These are phyloP conservation scores for Cadophora luteo-olivacea DNA, from an alignment of 2,329 filamentous ascomycete genomes.

Conservation along the genomic window DNA sequence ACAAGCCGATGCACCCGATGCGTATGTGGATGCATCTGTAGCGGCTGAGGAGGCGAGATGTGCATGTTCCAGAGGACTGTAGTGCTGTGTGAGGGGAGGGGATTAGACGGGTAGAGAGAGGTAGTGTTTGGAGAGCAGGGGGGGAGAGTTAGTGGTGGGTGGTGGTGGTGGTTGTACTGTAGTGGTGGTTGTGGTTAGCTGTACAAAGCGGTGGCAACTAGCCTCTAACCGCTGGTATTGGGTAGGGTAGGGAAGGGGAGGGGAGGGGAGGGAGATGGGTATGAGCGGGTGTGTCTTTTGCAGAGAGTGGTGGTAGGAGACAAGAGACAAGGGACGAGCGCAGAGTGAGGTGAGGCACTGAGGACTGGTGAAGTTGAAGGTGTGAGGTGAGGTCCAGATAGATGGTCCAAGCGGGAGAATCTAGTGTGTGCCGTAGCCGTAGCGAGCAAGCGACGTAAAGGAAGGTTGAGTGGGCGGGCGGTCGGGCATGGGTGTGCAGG, in stretches of 20 bases:
- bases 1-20: constrained; percentile 19
- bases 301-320: background rate
- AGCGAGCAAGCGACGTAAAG: background rate
- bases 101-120: background rate
- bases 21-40: background rate
- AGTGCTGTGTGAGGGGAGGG: background rate
- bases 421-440: constrained; percentile 1
- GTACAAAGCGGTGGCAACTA: constrained; percentile 5
- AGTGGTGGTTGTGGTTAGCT: too few species aligned
- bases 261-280: background rate
- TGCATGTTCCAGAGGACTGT: background rate
- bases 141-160: background rate
- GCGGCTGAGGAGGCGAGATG: background rate
- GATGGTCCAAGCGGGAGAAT: constrained; percentile 11
- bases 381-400: background rate
- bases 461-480: too few species aligned
- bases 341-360: constrained; percentile 7
- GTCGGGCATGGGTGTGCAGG: background rate
- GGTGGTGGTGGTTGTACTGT: background rate
- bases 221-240: constrained; percentile 3
- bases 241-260: too few species aligned
- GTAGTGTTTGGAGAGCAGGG: background rate
- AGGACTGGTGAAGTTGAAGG: background rate
- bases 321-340: constrained; percentile 18
- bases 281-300: background rate